These are phyloP conservation scores for Colletotrichum tropicicola DNA, from an alignment of 2,329 filamentous ascomycete genomes.

Conservation along the genomic window DNA sequence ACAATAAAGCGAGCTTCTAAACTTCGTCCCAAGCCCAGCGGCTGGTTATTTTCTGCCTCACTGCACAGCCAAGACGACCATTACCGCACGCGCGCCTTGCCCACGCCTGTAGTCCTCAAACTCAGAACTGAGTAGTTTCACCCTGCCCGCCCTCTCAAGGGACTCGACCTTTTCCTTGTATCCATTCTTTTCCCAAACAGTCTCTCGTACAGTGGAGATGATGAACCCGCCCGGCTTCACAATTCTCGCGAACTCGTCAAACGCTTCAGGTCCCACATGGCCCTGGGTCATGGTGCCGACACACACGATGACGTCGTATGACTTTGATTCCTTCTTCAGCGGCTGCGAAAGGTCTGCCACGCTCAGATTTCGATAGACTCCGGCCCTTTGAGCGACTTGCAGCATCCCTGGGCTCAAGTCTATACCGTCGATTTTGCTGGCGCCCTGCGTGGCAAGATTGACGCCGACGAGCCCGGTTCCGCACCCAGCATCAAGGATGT, in stretches of 20 bases:
- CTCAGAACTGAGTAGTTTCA: not conserved
- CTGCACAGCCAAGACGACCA: not conserved
- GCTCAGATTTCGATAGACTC: not conserved
- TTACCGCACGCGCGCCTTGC: not conserved
- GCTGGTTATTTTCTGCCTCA: no score
- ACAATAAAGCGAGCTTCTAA: no score
- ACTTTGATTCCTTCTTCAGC: conserved; percentile 47
- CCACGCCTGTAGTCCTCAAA: not conserved
- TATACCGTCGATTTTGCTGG: conserved; percentile 58
- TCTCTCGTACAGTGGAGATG: conserved; percentile 54
- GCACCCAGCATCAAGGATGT: conserved; percentile 64
- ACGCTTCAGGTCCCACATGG: conserved; percentile 59
- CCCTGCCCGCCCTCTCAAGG: not conserved
- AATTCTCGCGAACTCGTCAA: conserved; percentile 60
- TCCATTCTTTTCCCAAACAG: not conserved
- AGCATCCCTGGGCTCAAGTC: conserved; percentile 42
- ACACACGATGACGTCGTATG: conserved; percentile 61
- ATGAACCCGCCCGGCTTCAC: conserved; percentile 56
- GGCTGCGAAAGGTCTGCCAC: conserved; percentile 33
- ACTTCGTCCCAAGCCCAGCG: no score
- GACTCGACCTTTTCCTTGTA: not conserved
- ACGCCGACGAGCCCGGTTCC: conserved; percentile 63
- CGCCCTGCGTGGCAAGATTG: conserved; percentile 52
- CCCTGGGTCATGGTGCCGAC: conserved; percentile 64
- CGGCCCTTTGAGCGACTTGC: not conserved